phyloP scores from a whole-genome alignment of 352 stramenopile species.

The Phytophthora brassicae region DNA sequence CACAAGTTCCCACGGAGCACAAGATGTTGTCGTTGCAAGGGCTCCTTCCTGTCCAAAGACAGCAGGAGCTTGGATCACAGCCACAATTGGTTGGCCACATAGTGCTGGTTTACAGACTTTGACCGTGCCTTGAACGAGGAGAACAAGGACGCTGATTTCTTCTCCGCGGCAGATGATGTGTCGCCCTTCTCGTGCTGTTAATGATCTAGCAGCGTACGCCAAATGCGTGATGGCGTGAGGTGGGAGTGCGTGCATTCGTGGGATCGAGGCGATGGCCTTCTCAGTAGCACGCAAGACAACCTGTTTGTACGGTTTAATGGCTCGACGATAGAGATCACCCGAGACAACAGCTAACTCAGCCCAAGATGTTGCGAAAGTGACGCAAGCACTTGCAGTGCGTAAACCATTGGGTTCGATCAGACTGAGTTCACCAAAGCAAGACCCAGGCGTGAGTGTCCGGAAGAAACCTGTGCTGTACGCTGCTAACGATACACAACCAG shows the following conservation, averaged over 20 bases:
- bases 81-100: conserved; percentile 34
- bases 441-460: conserved; percentile 58
- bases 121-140: conserved; percentile 65
- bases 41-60: conserved; percentile 72
- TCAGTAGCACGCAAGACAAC: conserved; percentile 61
- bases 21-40: conserved; percentile 38
- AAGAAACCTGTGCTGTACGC: conserved; percentile 72
- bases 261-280: conserved; percentile 52
- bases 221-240: conserved; percentile 60
- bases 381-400: conserved; percentile 62
- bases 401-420: conserved; percentile 54
- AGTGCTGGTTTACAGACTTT: conserved; percentile 51
- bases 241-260: conserved; percentile 44
- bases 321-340: conserved; percentile 63
- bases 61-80: conserved; percentile 59
- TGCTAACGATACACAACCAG: conserved; percentile 60
- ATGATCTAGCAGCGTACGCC: conserved; percentile 58
- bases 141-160: conserved; percentile 58
- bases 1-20: conserved; percentile 61
- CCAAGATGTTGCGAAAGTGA: conserved; percentile 49
- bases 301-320: conserved; percentile 75
- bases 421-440: conserved; percentile 76
- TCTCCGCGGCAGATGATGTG: conserved; percentile 55
- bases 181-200: conserved; percentile 43
- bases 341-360: conserved; percentile 63